Base-by-base conservation (phyloP, 1,139 yeast species). In the Scheffersomyces illinoinensis region DNA sequence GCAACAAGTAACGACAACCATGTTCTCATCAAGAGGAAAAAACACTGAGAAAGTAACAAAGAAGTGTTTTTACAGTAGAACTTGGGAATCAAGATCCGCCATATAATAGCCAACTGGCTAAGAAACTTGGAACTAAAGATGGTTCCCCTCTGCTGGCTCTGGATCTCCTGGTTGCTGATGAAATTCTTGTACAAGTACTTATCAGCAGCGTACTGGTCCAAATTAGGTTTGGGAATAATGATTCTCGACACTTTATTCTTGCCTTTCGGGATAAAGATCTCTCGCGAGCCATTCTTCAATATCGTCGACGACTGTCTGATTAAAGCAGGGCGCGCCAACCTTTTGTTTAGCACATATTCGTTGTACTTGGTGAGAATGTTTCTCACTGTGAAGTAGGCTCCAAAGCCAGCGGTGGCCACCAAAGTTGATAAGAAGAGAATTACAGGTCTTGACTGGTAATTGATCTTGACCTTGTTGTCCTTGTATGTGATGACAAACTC, bases 1-100 rank as follows among this genome's bases (percentile, higher is more conserved):
- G 98, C 97, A 53, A 93, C 93, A 60, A 93, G 77, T 59, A 93
- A 79, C 43, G 96, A 90, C 60, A 93, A 80, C 90, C 95, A 93
- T 0, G 98, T 93, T 74, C 98, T 82, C 63, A 92, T 79, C 43
- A 91, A 80, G 58, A 93, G 80, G 68, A 92, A 91, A 62, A 87
- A 80, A 58, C 96, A 87, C 68, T 93, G 97, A 7, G 92, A 79
- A 2, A 85, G 71, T 54, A 93, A 76, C 55, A 91, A 75, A 21
- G 86, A 82, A 0, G 93, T 81, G 67, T 91, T 91, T 68, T 86
- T 88, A 64, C 90, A 86, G 58, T 84, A 82, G 59, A 90, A 73
- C 61, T 85, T 85, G 0, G 98, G 98, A 10, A 93, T 88, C 65
- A 93, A 78, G 53, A 93, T 90, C 65, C 87, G 83, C 91, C 97